Percentiles rank a stretch among this genome's conserved stretches.
Conservation (phyloP, 2,329 filamentous ascomycete species). For the Cadophora sp. region DNA sequence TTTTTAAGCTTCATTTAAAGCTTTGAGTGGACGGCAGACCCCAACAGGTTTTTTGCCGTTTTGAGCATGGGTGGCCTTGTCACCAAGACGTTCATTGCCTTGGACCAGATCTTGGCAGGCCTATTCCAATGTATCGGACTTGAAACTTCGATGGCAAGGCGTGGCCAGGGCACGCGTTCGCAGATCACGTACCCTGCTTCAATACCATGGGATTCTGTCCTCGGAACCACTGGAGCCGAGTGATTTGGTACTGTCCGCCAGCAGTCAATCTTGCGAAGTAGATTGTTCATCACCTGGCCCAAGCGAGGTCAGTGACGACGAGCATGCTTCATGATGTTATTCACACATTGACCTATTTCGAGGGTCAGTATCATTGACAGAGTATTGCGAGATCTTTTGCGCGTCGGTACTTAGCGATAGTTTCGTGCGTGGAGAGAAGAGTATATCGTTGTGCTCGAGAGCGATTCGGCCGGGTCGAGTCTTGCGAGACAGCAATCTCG, state of each 20-base stretch:
- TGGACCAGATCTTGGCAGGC: neutral
- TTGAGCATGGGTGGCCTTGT: neutral
- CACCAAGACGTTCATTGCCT: neutral
- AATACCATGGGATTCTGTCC: neutral
- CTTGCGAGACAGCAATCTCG: no score
- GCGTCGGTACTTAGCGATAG: neutral
- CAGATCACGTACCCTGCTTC: neutral
- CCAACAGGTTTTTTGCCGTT: neutral
- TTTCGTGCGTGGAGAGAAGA: neutral
- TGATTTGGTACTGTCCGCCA: neutral
- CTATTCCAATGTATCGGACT: neutral
- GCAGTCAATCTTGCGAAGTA: neutral
- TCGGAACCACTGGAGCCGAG: neutral
- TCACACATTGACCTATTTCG: neutral
- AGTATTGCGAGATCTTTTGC: neutral
- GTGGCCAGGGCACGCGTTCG: neutral
- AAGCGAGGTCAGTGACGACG: neutral
- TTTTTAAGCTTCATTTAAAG: neutral
- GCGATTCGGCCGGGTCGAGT: no score
- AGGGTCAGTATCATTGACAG: neutral
- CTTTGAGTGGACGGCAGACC: neutral
- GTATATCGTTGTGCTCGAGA: neutral
- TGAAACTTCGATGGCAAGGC: neutral
- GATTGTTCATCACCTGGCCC: neutral
- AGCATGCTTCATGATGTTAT: neutral